Conservation (phyloP, 2,329 filamentous ascomycete species). For the Keithomyces neogunnii region DNA sequence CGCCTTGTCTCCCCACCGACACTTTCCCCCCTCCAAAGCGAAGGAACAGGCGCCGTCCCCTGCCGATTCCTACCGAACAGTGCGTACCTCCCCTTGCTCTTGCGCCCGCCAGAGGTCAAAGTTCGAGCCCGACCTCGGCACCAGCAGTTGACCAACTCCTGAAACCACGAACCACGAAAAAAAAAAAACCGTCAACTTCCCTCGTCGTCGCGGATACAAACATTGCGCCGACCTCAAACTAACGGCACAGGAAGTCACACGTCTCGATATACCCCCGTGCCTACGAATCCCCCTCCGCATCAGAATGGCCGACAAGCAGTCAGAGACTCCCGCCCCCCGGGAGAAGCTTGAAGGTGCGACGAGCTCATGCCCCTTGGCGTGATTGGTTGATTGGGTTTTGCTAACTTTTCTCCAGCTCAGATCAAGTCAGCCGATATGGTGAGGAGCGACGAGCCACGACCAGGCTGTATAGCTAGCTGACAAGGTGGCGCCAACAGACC, state of each 20-base stretch:
- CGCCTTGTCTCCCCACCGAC: too few relatives aligned
- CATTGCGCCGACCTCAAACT: too few relatives aligned
- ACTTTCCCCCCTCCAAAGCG: too few relatives aligned
- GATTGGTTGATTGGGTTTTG: background rate
- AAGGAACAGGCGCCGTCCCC: too few relatives aligned
- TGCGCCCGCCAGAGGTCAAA: background rate
- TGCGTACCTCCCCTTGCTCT: too few relatives aligned
- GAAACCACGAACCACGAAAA: too few relatives aligned
- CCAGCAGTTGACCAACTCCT: background rate
- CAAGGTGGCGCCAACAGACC: constrained; percentile 47
- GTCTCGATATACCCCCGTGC: background rate
- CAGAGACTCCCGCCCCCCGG: constrained; percentile 42
- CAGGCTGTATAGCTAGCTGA: constrained; percentile 17
- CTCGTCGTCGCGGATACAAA: too few relatives aligned
- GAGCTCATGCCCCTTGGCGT: background rate
- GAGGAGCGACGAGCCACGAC: constrained; percentile 14
- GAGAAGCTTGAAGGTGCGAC: constrained; percentile 69
- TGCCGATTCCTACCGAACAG: too few relatives aligned
- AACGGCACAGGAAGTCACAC: background rate
- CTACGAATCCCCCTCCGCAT: background rate
- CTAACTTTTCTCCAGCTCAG: constrained; percentile 54
- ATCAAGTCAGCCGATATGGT: constrained; percentile 99
- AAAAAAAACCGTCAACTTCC: too few relatives aligned
- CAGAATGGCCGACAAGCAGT: constrained; percentile 31
- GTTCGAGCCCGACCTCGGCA: background rate